These are phyloP conservation scores for Phytophthora litchii DNA, from an alignment of 352 stramenopile species.

Conservation along the genomic window DNA sequence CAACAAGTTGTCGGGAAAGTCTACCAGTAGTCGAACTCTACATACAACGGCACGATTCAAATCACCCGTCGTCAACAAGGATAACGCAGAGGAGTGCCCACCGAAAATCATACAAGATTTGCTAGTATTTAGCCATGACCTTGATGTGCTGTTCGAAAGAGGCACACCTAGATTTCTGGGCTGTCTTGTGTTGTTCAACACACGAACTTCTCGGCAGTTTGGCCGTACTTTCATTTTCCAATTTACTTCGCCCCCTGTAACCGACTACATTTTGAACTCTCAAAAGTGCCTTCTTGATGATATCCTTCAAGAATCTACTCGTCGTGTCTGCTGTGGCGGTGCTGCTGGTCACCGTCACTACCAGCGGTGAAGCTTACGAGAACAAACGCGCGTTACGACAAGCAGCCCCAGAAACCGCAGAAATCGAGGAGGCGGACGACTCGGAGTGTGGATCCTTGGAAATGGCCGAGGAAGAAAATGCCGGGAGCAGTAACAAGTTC, in stretches of 20 bases:
- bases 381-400: constrained; percentile 3
- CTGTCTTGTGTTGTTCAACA: neutral
- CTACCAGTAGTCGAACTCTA: no score
- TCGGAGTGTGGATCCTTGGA: constrained; percentile 24
- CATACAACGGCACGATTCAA: neutral
- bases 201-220: neutral
- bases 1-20: no score
- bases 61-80: neutral
- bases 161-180: neutral
- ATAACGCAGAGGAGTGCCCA: constrained; percentile 6
- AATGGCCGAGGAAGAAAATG: constrained; percentile 15
- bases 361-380: constrained; percentile 5
- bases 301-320: constrained; percentile 13
- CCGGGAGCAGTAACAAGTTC: neutral
- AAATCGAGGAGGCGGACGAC: constrained; percentile 18
- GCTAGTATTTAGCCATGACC: neutral
- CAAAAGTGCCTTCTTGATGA: neutral
- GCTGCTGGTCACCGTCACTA: neutral
- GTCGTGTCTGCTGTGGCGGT: constrained; percentile 6
- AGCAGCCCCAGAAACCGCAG: neutral
- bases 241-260: constrained; percentile 6
- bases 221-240: neutral
- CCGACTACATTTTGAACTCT: neutral
- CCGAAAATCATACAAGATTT: constrained; percentile 1
- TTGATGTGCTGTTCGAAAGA: constrained; percentile 5